A percentile compares a stretch with the other conserved stretches of the same genome.
These are phyloP conservation scores for Cystofilobasidium capitatum DNA, from an alignment of 768 basidiomycete genomes.

Conservation along the genomic window DNA sequence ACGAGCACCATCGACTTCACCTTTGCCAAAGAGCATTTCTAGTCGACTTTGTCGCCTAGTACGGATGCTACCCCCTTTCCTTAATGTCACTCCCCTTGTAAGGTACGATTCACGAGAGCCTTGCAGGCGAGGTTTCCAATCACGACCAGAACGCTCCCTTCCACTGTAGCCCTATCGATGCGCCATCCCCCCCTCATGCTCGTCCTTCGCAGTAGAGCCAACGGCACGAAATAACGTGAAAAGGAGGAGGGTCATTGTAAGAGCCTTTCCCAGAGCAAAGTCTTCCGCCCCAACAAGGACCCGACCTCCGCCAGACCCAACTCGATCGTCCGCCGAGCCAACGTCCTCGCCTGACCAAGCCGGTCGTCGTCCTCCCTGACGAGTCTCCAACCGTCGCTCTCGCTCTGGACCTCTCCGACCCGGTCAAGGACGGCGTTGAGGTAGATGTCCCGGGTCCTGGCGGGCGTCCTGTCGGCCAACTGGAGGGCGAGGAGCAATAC, in stretches of 20 bases:
- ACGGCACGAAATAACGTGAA: neutral
- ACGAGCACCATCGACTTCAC: slow-evolving; percentile 57
- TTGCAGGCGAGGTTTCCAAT: too few relatives aligned
- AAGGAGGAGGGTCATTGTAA: neutral
- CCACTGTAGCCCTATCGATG: too few relatives aligned
- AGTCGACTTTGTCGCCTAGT: neutral
- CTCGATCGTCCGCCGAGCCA: slow-evolving; percentile 2
- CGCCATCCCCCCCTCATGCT: too few relatives aligned
- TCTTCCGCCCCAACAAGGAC: neutral
- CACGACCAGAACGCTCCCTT: too few relatives aligned
- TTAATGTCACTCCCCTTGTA: neutral
- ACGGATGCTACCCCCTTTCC: neutral
- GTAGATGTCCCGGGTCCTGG: neutral
- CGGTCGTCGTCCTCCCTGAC: neutral
- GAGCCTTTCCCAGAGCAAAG: neutral
- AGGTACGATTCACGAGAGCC: too few relatives aligned
- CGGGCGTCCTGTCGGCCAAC: neutral
- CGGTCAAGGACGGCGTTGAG: neutral
- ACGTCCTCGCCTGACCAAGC: neutral
- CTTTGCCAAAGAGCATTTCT: slow-evolving; percentile 64
- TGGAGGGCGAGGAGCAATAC: neutral
- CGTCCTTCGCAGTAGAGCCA: neutral
- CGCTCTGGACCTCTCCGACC: neutral
- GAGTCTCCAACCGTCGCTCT: neutral
- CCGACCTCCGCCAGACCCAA: neutral